phyloP scores from a whole-genome alignment of 2,329 filamentous ascomycete genomes.

The Keithomyces neogunnii region DNA sequence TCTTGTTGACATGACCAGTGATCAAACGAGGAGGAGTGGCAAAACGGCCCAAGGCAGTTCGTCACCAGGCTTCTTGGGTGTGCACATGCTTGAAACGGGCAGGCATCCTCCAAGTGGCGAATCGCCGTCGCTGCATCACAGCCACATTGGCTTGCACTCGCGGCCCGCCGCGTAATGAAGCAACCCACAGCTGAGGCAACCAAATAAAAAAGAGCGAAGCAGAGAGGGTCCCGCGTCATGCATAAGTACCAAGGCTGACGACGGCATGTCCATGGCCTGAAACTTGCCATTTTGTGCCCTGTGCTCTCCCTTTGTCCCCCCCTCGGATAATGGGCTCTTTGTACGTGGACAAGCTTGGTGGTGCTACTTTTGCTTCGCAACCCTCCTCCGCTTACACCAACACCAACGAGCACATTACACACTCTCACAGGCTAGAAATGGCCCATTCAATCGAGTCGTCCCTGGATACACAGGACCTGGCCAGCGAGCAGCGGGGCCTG shows the following conservation, averaged over 20 bases:
- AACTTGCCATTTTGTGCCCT: not conserved
- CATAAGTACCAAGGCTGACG: slow-evolving; percentile 1
- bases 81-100: too few species aligned
- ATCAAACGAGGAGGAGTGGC: too few species aligned
- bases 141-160: not conserved
- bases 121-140: too few species aligned
- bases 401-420: not conserved
- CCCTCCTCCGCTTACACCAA: not conserved
- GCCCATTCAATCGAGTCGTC: slow-evolving; percentile 37
- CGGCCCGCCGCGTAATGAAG: not conserved
- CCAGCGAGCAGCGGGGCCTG: slow-evolving; percentile 45
- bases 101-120: too few species aligned
- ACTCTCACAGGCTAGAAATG: slow-evolving; percentile 20
- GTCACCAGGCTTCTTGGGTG: too few species aligned
- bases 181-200: not conserved
- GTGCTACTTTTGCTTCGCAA: not conserved
- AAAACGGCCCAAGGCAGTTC: too few species aligned
- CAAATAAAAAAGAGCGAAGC: not conserved
- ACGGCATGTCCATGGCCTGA: not conserved
- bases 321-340: slow-evolving; percentile 9
- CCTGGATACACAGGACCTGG: slow-evolving; percentile 39
- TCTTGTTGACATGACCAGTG: too few species aligned
- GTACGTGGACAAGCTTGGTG: not conserved
- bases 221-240: not conserved
- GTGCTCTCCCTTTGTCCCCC: not conserved